Evolutionary conservation across 768 basidiomycete genomes (phyloP).

Genomic region (Boletus pseudopeckii): DNA sequence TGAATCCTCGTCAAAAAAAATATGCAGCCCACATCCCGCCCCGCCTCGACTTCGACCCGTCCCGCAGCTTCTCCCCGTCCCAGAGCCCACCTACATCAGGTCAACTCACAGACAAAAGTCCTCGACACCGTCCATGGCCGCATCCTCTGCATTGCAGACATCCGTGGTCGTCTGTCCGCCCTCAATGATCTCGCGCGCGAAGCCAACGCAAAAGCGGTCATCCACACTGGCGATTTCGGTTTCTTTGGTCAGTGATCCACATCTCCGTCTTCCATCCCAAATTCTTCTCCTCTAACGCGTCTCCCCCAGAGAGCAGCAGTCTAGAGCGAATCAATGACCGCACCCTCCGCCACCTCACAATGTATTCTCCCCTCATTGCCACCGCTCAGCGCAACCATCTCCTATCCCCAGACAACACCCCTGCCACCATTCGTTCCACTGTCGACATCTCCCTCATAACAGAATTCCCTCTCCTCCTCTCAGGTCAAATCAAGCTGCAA

Average conservation of each 20-base stretch:
- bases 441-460: conserved; percentile 79
- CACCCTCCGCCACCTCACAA: conserved; percentile 91
- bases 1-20: conserved; percentile 24
- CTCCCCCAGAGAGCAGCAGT: conserved; percentile 61
- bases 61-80: conserved; percentile 57
- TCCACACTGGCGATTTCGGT: conserved; percentile 99
- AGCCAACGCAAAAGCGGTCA: conserved; percentile 84
- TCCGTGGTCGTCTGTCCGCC: conserved; percentile 80
- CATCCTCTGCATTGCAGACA: conserved; percentile 94
- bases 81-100: conserved; percentile 39
- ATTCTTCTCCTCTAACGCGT: conserved; percentile 16
- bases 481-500: conserved; percentile 85
- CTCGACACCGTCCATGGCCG: conserved; percentile 79
- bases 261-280: neutral
- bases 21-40: conserved; percentile 56
- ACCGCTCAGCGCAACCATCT: conserved; percentile 78
- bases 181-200: conserved; percentile 91
- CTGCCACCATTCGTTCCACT: conserved; percentile 65
- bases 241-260: conserved; percentile 71
- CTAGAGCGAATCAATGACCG: conserved; percentile 91
- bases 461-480: conserved; percentile 89
- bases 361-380: conserved; percentile 93
- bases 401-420: conserved; percentile 65
- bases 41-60: conserved; percentile 59
- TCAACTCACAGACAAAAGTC: conserved; percentile 76